Percentiles rank a stretch among this genome's conserved stretches.
Conservation (phyloP, 2,329 filamentous ascomycete genomes). For the Exophiala oligosperma region DNA sequence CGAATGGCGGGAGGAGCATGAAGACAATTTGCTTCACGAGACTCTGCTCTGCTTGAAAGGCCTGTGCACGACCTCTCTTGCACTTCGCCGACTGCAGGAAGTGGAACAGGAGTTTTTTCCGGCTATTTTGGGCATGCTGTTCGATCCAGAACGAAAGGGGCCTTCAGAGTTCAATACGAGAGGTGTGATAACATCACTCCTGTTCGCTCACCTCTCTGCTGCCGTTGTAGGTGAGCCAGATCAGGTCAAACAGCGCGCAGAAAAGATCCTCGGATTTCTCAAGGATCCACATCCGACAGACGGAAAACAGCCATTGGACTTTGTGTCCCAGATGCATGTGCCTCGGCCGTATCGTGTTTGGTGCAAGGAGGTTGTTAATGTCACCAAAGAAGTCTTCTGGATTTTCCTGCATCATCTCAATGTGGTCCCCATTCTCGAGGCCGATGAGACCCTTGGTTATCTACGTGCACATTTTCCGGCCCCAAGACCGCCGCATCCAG, state of each 20-base stretch:
- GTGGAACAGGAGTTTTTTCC: conserved; percentile 83
- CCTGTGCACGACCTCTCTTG: conserved; percentile 85
- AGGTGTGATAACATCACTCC: conserved; percentile 80
- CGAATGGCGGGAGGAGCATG: conserved; percentile 97
- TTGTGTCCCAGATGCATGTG: conserved; percentile 85
- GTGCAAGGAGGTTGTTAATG: conserved; percentile 88
- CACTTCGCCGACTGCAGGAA: conserved; percentile 75
- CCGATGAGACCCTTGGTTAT: conserved; percentile 35
- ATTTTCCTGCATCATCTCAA: conserved; percentile 93
- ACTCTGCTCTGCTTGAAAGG: conserved; percentile 91
- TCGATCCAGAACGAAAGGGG: conserved; percentile 97
- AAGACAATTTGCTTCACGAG: conserved; percentile 90
- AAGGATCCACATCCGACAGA: conserved; percentile 76
- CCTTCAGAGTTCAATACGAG: conserved; percentile 95
- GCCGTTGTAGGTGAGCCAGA: conserved; percentile 53
- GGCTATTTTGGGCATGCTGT: conserved; percentile 81
- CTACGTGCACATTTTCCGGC: conserved; percentile 73
- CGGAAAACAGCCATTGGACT: conserved; percentile 73
- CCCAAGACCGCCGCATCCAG: conserved; percentile 84
- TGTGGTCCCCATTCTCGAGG: conserved; percentile 61
- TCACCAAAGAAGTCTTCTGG: conserved; percentile 99
- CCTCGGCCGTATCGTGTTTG: conserved; percentile 88
- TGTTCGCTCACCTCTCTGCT: conserved; percentile 80
- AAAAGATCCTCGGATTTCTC: conserved; percentile 74
- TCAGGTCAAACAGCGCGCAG: conserved; percentile 68